Percentiles rank a stretch among this genome's conserved stretches.
phyloP scores from a whole-genome alignment of 345 rosid species.

The Euphorbia lathyris region DNA sequence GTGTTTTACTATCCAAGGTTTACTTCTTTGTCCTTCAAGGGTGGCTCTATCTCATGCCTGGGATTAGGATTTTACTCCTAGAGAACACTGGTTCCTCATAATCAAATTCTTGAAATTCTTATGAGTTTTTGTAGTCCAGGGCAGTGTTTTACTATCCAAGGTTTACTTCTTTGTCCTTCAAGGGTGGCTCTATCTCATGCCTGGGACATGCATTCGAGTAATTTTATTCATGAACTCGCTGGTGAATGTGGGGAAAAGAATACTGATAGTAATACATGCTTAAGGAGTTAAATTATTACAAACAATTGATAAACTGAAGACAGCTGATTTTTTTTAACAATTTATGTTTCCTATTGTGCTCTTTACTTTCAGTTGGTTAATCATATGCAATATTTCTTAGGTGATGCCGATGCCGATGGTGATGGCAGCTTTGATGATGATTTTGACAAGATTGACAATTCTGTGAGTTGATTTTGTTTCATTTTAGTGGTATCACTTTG shows the following conservation, averaged over 20 bases:
- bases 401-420: constrained; percentile 54
- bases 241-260: background rate
- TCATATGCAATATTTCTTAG: constrained; percentile 34
- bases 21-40: background rate
- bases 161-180: background rate
- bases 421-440: constrained; percentile 75
- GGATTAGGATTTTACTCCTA: background rate
- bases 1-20: background rate
- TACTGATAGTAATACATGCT: background rate
- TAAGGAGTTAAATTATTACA: background rate
- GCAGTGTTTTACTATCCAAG: background rate
- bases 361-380: constrained; percentile 10
- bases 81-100: background rate
- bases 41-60: background rate
- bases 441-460: constrained; percentile 83
- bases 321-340: background rate
- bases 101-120: background rate
- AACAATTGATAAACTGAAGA: constrained; percentile 2
- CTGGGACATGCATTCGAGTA: background rate
- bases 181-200: background rate
- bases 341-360: background rate
- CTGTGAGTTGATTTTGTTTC: constrained; percentile 47
- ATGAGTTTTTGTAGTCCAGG: background rate
- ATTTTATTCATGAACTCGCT: background rate
- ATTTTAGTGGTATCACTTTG: background rate